A percentile compares a stretch with the other conserved stretches of the same genome.
Evolutionary conservation across 768 basidiomycete species (phyloP).

Genomic region (Crassisporium funariophilum): DNA sequence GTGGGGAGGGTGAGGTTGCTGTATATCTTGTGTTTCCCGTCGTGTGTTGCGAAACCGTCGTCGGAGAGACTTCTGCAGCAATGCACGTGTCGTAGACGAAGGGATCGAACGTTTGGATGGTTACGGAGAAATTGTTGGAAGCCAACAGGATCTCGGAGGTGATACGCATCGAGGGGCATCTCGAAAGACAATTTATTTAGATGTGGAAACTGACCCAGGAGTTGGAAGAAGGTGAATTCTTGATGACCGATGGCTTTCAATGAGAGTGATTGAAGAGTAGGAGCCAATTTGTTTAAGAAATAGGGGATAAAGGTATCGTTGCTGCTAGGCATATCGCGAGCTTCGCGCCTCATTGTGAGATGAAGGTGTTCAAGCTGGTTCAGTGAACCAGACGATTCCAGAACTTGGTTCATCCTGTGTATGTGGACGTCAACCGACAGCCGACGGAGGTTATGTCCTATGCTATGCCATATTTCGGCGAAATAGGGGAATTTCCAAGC

Average conservation of each 20-base stretch:
- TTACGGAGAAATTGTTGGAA: conserved; percentile 18
- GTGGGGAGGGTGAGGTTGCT: conserved; percentile 16
- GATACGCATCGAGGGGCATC: conserved; percentile 26
- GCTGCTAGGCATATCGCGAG: conserved; percentile 1
- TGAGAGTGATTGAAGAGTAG: conserved; percentile 20
- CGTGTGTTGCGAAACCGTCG: conserved; percentile 14
- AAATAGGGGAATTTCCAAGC: conserved; percentile 20
- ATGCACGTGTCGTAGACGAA: conserved; percentile 17
- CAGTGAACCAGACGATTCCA: conserved; percentile 16
- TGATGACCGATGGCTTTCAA: conserved; percentile 25
- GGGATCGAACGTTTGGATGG: conserved; percentile 14
- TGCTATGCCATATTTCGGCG: conserved; percentile 20
- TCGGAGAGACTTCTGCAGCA: conserved; percentile 18
- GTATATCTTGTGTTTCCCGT: conserved; percentile 16
- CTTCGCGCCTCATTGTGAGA: conserved; percentile 14
- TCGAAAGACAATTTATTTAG: conserved; percentile 16
- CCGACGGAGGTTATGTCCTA: conserved; percentile 18
- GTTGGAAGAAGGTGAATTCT: conserved; percentile 18
- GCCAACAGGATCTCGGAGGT: conserved; percentile 19
- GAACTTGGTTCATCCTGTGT: conserved; percentile 18
- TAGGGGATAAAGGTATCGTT: conserved; percentile 17
- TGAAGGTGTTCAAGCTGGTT: conserved; percentile 15
- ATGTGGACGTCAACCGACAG: conserved; percentile 23
- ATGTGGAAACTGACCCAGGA: conserved; percentile 17
- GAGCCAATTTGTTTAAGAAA: conserved; percentile 20